Evolutionary conservation across 2,329 filamentous ascomycete species (phyloP), one percentile per base, ranked within the genome.

Genomic region (Alternaria brassicicola): DNA sequence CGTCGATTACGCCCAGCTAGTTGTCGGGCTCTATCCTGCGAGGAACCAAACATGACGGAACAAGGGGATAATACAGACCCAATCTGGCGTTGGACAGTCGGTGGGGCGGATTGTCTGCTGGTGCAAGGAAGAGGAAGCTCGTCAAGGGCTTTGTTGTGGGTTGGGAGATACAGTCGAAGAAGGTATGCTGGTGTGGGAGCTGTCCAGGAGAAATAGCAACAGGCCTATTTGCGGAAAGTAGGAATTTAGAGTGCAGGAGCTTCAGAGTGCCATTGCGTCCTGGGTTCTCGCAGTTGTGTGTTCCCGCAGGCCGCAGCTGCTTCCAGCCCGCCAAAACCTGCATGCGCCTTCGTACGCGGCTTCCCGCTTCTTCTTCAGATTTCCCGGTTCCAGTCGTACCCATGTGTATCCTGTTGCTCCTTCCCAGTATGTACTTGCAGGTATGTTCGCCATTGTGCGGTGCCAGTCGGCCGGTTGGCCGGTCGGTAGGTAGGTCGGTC

Each of bases 21-120:
- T 57, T 73, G 72, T 58, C 70, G 69, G 33, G 74, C 74, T 47
- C 73, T 68, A 41, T 76, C 73, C 45, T 76, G 69, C 9, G 69
- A 72, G 13, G 71, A 65, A 7, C 74, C 74, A 23, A 76, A 76
- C 72, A 75, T 76, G 49, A 25, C 31, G 41, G 38, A 38, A 43
- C 55, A 52, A 52, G 25, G 23, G 19, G 33, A 33, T 51, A 31
- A 36, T 48, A 42, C 43, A 49, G 41, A 47, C 36, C 52, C 61
- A 52, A 52, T 49, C 33, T 9, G 46, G 49, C 31, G 39, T 52
- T 61, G 46, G 13, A 28, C 56, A 47, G 30, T 28, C 46, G 36
- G 39, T 56, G 50, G 53, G 57, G 49, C 39, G 51, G 30, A 19
- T 33, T 21, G 35, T 38, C 12, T 25, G 9, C 19, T 31, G 43